These are phyloP conservation scores for Hypoxylon sp. DNA, from an alignment of 2,329 filamentous ascomycete species.

Conservation along the genomic window DNA sequence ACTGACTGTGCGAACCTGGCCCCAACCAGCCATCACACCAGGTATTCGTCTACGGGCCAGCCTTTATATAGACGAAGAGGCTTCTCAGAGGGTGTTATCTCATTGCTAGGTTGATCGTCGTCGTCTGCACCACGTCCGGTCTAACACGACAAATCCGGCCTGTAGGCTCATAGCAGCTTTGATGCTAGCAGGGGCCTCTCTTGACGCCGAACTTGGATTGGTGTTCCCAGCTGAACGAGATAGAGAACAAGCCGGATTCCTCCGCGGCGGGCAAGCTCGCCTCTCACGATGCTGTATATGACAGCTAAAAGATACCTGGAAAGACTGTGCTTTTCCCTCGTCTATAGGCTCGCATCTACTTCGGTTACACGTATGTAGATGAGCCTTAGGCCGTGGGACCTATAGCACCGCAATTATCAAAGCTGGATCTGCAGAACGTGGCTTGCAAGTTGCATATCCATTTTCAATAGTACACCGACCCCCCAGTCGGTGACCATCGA, in stretches of 20 bases:
- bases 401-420: constrained; percentile 7
- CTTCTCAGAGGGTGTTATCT: constrained; percentile 10
- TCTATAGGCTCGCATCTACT: constrained; percentile 14
- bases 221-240: constrained; percentile 26
- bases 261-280: constrained; percentile 29
- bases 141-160: constrained; percentile 19
- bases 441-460: constrained; percentile 29
- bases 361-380: constrained; percentile 36
- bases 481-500: not conserved
- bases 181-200: constrained; percentile 26
- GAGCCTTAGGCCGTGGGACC: constrained; percentile 19
- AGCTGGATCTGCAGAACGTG: constrained; percentile 27
- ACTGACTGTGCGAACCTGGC: constrained; percentile 32
- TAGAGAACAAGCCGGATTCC: constrained; percentile 25
- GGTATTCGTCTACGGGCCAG: not conserved
- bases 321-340: constrained; percentile 22
- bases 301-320: constrained; percentile 16
- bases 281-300: constrained; percentile 37
- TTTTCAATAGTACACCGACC: constrained; percentile 12
- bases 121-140: constrained; percentile 13
- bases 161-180: constrained; percentile 19
- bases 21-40: not conserved
- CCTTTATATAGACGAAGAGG: constrained; percentile 31
- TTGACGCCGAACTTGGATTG: constrained; percentile 33
- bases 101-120: constrained; percentile 5